A percentile compares a stretch with the other conserved stretches of the same genome.
phyloP scores from a whole-genome alignment of 1,284 basidiomycete genomes.

The Malassezia vespertilionis region DNA sequence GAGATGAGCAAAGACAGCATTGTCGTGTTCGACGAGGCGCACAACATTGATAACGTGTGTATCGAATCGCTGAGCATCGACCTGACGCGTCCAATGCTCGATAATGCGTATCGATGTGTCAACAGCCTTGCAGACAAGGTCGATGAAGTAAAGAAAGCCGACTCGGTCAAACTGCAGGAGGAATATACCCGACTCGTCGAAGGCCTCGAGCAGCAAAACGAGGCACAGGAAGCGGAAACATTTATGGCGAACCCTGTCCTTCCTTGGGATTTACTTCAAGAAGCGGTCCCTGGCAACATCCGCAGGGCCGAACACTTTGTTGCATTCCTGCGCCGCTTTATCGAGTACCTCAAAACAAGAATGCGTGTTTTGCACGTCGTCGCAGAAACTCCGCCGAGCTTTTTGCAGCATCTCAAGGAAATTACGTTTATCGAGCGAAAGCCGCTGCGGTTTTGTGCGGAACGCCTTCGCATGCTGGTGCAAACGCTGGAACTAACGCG shows the following conservation, averaged over 20 bases:
- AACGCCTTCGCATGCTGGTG: conserved; percentile 84
- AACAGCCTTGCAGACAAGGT: conserved; percentile 79
- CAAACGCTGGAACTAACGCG: conserved; percentile 81
- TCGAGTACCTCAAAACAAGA: conserved; percentile 97
- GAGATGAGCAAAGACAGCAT: conserved; percentile 96
- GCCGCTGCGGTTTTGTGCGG: conserved; percentile 92
- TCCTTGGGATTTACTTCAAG: conserved; percentile 84
- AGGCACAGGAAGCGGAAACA: conserved; percentile 61
- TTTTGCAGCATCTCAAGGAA: conserved; percentile 94
- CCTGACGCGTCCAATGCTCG: conserved; percentile 94
- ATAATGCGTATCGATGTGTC: conserved; percentile 82
- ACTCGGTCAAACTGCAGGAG: conserved; percentile 86
- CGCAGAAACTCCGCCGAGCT: conserved; percentile 97
- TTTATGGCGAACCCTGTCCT: conserved; percentile 80
- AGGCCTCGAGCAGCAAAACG: conserved; percentile 61
- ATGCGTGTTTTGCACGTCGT: conserved; percentile 99
- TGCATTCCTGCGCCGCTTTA: conserved; percentile 92
- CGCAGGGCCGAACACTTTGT: conserved; percentile 98
- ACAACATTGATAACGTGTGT: conserved; percentile 93
- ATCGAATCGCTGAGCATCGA: conserved; percentile 98
- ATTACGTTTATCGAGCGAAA: conserved; percentile 96
- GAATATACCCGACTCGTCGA: conserved; percentile 95
- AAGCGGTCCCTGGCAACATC: conserved; percentile 96
- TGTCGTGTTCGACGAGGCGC: conserved; percentile 97
- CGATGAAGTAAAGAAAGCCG: conserved; percentile 89